These are phyloP conservation scores for Pseudogymnoascus destructans DNA, from an alignment of 2,329 filamentous ascomycete genomes.

Conservation along the genomic window DNA sequence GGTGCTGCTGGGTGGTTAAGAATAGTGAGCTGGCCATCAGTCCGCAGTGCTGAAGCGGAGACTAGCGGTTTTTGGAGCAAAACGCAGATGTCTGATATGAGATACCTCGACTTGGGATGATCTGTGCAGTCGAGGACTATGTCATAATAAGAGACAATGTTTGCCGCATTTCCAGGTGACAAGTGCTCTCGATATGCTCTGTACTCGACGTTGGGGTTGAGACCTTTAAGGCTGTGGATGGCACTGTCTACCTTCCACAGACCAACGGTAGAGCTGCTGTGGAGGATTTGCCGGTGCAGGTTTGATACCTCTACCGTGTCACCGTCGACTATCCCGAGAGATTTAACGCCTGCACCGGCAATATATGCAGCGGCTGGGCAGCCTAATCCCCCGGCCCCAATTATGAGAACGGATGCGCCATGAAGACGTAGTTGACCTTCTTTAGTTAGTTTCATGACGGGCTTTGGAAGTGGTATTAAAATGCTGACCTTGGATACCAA, in stretches of 20 bases:
- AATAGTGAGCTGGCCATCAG: conserved; percentile 79
- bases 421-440: conserved; percentile 65
- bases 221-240: conserved; percentile 44
- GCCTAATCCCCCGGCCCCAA: conserved; percentile 81
- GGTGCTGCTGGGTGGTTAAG: conserved; percentile 65
- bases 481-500: conserved; percentile 57
- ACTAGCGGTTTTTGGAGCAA: conserved; percentile 67
- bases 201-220: conserved; percentile 63
- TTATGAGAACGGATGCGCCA: conserved; percentile 57
- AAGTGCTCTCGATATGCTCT: conserved; percentile 51
- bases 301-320: conserved; percentile 84
- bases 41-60: conserved; percentile 78
- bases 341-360: conserved; percentile 76
- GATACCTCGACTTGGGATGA: conserved; percentile 78
- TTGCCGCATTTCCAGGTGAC: conserved; percentile 51
- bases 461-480: background rate
- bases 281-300: conserved; percentile 80
- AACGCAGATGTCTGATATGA: conserved; percentile 83
- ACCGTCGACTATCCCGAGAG: conserved; percentile 71
- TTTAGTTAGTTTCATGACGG: background rate
- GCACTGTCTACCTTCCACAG: conserved; percentile 72
- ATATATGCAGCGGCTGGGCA: conserved; percentile 91
- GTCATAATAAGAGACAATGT: conserved; percentile 59
- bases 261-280: conserved; percentile 57
- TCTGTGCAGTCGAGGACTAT: conserved; percentile 91